Conservation (phyloP, 352 stramenopile species). For the Pythium oligandrum region DNA sequence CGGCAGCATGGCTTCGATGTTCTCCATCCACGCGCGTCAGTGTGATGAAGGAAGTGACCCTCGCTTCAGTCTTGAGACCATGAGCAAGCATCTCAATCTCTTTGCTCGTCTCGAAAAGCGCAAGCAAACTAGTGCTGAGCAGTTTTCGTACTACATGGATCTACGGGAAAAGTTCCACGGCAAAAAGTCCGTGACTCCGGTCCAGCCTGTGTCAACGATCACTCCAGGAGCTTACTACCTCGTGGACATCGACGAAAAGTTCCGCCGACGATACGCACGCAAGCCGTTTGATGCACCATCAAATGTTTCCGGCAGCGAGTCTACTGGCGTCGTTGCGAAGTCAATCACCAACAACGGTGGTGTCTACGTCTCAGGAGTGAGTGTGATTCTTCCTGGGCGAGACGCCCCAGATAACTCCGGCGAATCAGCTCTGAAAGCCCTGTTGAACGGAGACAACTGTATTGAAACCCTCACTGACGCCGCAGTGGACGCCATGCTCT, state of each 20-base stretch:
- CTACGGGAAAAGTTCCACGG: slow-evolving; percentile 85
- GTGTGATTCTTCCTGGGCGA: slow-evolving; percentile 83
- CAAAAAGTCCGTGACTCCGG: slow-evolving; percentile 56
- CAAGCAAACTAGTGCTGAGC: slow-evolving; percentile 76
- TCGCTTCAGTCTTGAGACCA: slow-evolving; percentile 88
- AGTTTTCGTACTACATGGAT: slow-evolving; percentile 91
- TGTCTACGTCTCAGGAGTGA: slow-evolving; percentile 90
- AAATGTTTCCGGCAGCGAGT: slow-evolving; percentile 12
- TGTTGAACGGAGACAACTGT: slow-evolving; percentile 90
- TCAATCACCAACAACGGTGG: slow-evolving; percentile 17
- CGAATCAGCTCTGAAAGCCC: slow-evolving; percentile 69
- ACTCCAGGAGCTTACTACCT: slow-evolving; percentile 90
- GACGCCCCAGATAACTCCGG: slow-evolving; percentile 30
- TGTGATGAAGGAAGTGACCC: slow-evolving; percentile 12
- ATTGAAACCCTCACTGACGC: slow-evolving; percentile 74
- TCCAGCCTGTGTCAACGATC: slow-evolving; percentile 59
- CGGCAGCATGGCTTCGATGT: slow-evolving; percentile 96
- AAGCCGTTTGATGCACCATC: slow-evolving; percentile 11
- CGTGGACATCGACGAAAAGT: slow-evolving; percentile 87
- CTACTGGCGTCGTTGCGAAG: not conserved
- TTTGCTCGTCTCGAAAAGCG: slow-evolving; percentile 73
- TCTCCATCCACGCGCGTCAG: slow-evolving; percentile 53
- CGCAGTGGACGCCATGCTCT: slow-evolving; percentile 82
- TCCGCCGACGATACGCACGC: slow-evolving; percentile 83
- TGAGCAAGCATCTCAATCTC: slow-evolving; percentile 82